Percentiles rank a stretch among this genome's conserved stretches.
These are phyloP conservation scores for Biancaea sappan DNA, from an alignment of 306 rosid species.

Conservation along the genomic window DNA sequence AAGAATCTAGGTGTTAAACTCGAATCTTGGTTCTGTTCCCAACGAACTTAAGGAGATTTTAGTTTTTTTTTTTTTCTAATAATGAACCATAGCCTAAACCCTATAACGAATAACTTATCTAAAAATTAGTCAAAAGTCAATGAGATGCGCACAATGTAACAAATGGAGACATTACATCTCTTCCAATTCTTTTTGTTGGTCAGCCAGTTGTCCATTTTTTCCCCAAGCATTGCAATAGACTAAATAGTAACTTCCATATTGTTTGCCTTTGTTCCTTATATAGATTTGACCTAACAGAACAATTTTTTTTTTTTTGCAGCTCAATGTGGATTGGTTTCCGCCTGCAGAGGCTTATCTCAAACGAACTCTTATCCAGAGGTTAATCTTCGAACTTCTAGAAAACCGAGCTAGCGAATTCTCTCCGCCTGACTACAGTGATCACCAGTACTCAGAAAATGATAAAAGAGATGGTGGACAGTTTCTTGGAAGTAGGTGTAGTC, in stretches of 20 bases:
- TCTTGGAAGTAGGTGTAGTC: constrained; percentile 45
- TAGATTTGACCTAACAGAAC: constrained; percentile 28
- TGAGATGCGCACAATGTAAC: background rate
- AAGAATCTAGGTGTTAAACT: no score
- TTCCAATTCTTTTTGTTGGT: constrained; percentile 15
- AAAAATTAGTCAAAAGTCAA: background rate
- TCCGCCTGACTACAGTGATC: constrained; percentile 54
- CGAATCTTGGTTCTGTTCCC: no score
- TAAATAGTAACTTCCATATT: background rate
- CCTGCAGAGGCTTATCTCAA: constrained; percentile 92
- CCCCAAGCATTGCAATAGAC: constrained; percentile 22
- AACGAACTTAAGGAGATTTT: no score
- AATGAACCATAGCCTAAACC: no score
- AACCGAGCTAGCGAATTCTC: constrained; percentile 48
- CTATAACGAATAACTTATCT: background rate
- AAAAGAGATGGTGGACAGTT: constrained; percentile 44
- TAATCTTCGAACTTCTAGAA: constrained; percentile 75
- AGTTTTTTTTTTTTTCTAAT: no score
- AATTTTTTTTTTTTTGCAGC: constrained; percentile 56
- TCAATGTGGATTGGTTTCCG: constrained; percentile 79
- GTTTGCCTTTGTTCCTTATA: constrained; percentile 23
- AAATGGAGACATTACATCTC: background rate
- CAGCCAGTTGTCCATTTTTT: background rate
- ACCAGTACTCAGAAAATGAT: constrained; percentile 41
- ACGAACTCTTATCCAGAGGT: constrained; percentile 83